A percentile compares a stretch with the other conserved stretches of the same genome.
Conservation (phyloP, 495 filamentous ascomycete species). For the Symbiotaphrina buchneri region DNA sequence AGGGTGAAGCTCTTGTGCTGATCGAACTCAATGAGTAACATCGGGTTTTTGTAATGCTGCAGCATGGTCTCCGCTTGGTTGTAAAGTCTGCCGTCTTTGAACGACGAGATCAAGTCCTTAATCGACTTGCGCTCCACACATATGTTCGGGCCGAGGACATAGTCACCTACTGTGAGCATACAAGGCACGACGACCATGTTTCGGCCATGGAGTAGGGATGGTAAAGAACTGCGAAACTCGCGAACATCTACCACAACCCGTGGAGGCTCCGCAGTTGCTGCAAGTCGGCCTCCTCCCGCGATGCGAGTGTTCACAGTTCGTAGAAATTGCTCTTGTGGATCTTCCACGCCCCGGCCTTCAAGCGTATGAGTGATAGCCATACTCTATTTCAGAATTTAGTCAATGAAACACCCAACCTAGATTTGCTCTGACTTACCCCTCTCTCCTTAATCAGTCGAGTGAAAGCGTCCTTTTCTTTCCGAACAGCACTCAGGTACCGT, state of each 20-base stretch:
- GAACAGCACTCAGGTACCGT: constrained; percentile 69
- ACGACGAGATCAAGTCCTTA: constrained; percentile 72
- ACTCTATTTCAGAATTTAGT: constrained; percentile 15
- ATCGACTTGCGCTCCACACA: constrained; percentile 90
- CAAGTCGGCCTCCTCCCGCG: constrained; percentile 72
- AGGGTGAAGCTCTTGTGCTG: constrained; percentile 93
- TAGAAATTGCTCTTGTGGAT: constrained; percentile 82
- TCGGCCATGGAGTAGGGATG: constrained; percentile 74
- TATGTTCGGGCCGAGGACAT: constrained; percentile 73
- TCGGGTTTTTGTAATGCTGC: constrained; percentile 69
- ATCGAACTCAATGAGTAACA: constrained; percentile 95
- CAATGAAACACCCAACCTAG: neutral
- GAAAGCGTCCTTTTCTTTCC: constrained; percentile 88
- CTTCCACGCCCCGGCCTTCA: constrained; percentile 46
- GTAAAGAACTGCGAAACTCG: constrained; percentile 83
- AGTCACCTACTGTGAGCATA: constrained; percentile 92
- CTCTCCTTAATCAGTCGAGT: constrained; percentile 84
- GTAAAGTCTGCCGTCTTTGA: constrained; percentile 78
- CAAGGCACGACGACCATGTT: constrained; percentile 74
- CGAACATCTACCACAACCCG: constrained; percentile 87
- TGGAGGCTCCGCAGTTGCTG: constrained; percentile 79
- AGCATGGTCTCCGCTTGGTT: constrained; percentile 89
- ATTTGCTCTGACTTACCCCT: constrained; percentile 30
- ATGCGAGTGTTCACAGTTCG: constrained; percentile 93
- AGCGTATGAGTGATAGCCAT: constrained; percentile 74